phyloP scores from a whole-genome alignment of 768 basidiomycete genomes.

The Lentinula guzmanii region DNA sequence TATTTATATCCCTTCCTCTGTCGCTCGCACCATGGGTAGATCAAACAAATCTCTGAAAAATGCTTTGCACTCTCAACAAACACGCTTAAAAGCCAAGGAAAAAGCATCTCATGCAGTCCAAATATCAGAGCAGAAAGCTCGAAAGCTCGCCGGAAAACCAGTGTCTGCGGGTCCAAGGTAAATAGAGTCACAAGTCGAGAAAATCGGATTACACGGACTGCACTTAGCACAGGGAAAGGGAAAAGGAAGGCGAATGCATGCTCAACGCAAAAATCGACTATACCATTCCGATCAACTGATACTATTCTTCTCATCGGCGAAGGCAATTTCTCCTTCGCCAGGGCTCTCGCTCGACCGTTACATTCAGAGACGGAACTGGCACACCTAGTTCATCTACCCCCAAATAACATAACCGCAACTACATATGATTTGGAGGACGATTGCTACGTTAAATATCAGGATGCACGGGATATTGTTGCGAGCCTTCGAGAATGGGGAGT shows the following conservation, averaged over 20 bases:
- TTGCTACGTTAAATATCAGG: constrained; percentile 81
- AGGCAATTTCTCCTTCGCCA: constrained; percentile 92
- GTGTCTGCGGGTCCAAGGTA: constrained; percentile 26
- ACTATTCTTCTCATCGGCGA: constrained; percentile 81
- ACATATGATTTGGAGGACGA: constrained; percentile 75
- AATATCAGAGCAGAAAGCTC: constrained; percentile 26
- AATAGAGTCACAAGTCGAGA: constrained; percentile 19
- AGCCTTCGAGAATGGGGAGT: constrained; percentile 54
- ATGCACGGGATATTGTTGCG: constrained; percentile 53
- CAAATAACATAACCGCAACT: constrained; percentile 75
- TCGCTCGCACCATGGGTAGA: constrained; percentile 30
- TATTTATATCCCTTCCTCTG: too few species aligned
- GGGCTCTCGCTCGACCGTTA: constrained; percentile 53
- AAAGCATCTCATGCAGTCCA: constrained; percentile 49
- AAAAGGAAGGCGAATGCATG: neutral
- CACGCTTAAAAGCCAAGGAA: constrained; percentile 56
- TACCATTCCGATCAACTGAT: constrained; percentile 63
- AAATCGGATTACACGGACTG: neutral
- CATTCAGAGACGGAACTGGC: constrained; percentile 36
- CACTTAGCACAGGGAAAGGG: neutral
- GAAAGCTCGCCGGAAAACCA: constrained; percentile 7
- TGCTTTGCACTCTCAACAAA: constrained; percentile 65
- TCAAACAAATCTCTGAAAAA: constrained; percentile 57
- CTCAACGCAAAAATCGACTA: constrained; percentile 33
- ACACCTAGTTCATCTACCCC: constrained; percentile 32